Evolutionary conservation across 352 stramenopile genomes (phyloP), one percentile per base, ranked within the genome.

Genomic region (Phytophthora pisi): DNA sequence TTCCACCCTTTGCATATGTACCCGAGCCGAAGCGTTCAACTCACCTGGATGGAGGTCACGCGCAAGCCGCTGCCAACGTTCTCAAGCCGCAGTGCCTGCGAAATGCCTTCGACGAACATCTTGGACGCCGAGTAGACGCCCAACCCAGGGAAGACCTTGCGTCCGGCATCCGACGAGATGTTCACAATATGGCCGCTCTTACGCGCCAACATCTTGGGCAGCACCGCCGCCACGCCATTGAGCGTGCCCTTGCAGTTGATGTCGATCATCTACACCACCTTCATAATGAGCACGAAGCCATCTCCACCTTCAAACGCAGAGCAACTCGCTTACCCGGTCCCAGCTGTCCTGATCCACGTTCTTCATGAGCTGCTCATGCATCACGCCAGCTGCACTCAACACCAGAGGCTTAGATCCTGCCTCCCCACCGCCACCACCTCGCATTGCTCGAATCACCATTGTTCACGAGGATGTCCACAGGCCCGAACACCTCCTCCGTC

Each of bases 191-290:
- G 86, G 11, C 86, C 84, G 13, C 58, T 68, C 63, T 89, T 89
- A 31, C 86, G 82, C 28, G 66, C 77, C 24, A 92, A 65, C 82
- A 94, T 92, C n/a, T 82, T 78, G 7, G 81, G 81, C 30, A 91
- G 62, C 23, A 86, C 82, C 11, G 72, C 75, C 4, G 77, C 89
- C 66, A 97, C 85, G 20, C 88, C 89, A 60, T 97, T 94, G 55
- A 97, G 81, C 26, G 90, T 80, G 34, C 92, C 91, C 64, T 96
- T 97, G 78, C 89, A 97, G 77, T 98, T 98, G 38, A 97, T 91
- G 70, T 97, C 91, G 40, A 97, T 88, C 24, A 84, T 94, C 60
- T 72, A 16, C 52, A 43, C 18, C 36, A 43, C 36, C 36, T 43
- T 15, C 55, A 3, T 7, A 54, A 15, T 16, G 47, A 4, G 4